Evolutionary conservation across 495 filamentous ascomycete species (phyloP).

Genomic region (Usnea hakonensis): DNA sequence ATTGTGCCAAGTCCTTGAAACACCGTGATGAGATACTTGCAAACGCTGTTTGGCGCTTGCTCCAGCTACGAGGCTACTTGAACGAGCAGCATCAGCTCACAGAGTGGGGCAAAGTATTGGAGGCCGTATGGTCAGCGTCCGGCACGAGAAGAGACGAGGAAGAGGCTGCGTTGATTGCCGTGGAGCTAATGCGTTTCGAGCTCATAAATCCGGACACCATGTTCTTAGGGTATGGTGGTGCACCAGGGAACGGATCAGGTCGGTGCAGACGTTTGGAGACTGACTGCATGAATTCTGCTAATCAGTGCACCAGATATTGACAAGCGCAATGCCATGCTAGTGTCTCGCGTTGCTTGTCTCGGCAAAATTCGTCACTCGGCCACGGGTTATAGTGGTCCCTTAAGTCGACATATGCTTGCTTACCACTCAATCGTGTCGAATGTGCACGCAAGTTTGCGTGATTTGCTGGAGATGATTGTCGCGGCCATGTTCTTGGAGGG

Average conservation of each 20-base stretch:
- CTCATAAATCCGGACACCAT: conserved; percentile 60
- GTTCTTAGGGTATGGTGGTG: conserved; percentile 53
- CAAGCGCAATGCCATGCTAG: conserved; percentile 63
- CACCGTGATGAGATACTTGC: conserved; percentile 65
- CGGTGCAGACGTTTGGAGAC: background rate
- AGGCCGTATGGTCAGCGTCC: conserved; percentile 55
- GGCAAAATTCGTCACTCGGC: conserved; percentile 71
- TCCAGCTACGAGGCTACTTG: conserved; percentile 81
- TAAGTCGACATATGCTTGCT: conserved; percentile 80
- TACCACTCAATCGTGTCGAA: conserved; percentile 78
- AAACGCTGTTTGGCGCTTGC: conserved; percentile 76
- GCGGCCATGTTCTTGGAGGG: conserved; percentile 73
- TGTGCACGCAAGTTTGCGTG: conserved; percentile 68
- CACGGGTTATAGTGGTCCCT: conserved; percentile 88
- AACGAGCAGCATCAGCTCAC: conserved; percentile 76
- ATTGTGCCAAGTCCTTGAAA: conserved; percentile 37
- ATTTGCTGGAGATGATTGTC: conserved; percentile 72
- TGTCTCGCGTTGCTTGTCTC: conserved; percentile 78
- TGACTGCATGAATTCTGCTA: background rate
- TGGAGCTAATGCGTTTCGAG: conserved; percentile 71
- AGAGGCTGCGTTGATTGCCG: conserved; percentile 62
- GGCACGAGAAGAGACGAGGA: conserved; percentile 47
- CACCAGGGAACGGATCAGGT: conserved; percentile 52
- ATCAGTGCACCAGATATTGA: conserved; percentile 42
- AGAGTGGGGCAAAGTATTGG: conserved; percentile 71